Evolutionary conservation across 495 filamentous ascomycete genomes (phyloP).

Genomic region (Bacidia gigantensis): DNA sequence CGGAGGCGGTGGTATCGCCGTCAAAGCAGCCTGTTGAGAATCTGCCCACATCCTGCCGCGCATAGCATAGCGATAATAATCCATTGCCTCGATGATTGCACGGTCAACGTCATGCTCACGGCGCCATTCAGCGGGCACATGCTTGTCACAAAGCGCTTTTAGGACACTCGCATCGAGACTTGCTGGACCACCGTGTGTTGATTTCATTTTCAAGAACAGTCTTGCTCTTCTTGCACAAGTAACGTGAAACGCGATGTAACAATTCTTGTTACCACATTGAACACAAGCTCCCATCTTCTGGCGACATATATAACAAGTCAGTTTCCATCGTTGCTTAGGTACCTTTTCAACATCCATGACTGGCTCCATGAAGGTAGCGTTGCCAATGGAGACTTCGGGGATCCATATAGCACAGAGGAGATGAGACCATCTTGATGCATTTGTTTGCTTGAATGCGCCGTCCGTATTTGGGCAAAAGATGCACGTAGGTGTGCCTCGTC

Average conservation of each 20-base stretch:
- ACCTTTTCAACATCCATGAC: conserved; percentile 97
- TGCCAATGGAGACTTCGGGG: conserved; percentile 89
- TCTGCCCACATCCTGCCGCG: conserved; percentile 77
- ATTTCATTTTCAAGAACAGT: conserved; percentile 94
- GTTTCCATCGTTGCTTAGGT: conserved; percentile 80
- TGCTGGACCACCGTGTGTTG: conserved; percentile 62
- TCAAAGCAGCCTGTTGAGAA: conserved; percentile 73
- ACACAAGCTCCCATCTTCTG: conserved; percentile 97
- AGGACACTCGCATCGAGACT: conserved; percentile 76
- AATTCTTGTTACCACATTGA: conserved; percentile 94
- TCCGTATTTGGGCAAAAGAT: conserved; percentile 97
- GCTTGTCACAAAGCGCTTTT: conserved; percentile 93
- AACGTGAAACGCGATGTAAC: conserved; percentile 96
- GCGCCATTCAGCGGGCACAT: conserved; percentile 81
- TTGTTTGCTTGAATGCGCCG: conserved; percentile 97
- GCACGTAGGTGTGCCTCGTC: conserved; percentile 80
- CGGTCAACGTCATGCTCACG: conserved; percentile 66
- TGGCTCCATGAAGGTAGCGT: conserved; percentile 93
- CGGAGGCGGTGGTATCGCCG: conserved; percentile 52
- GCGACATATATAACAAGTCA: conserved; percentile 92
- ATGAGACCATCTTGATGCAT: conserved; percentile 89
- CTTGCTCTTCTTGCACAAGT: conserved; percentile 82
- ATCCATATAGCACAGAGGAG: conserved; percentile 97
- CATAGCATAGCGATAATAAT: conserved; percentile 81
- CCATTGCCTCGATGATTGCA: conserved; percentile 52